Conservation (phyloP, 768 basidiomycete genomes). For the Postia placenta region DNA sequence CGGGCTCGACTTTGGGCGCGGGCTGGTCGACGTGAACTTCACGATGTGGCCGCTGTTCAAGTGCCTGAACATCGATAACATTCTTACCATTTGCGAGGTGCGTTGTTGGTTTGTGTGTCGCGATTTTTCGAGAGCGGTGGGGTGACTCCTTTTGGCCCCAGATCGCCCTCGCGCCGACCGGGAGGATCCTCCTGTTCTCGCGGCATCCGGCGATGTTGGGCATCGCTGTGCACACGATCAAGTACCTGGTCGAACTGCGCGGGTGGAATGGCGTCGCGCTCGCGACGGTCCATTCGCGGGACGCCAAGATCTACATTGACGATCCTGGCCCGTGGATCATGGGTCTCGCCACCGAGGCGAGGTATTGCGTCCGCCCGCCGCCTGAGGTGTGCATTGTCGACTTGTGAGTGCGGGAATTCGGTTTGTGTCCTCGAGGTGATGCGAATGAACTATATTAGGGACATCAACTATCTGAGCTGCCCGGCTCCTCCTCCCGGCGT, state of each 20-base stretch:
- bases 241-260: conserved; percentile 86
- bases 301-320: conserved; percentile 89
- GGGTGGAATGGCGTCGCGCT: conserved; percentile 91
- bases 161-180: conserved; percentile 85
- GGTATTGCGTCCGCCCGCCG: conserved; percentile 67
- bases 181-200: conserved; percentile 82
- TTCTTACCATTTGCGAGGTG: conserved; percentile 89
- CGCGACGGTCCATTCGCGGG: conserved; percentile 78
- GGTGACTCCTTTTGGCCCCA: conserved; percentile 19
- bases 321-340: conserved; percentile 98
- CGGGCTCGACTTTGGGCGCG: conserved; percentile 88
- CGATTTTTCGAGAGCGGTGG: background rate
- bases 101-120: conserved; percentile 4
- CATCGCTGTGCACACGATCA: conserved; percentile 84
- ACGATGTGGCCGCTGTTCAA: conserved; percentile 98
- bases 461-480: conserved; percentile 52
- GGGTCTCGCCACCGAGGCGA: conserved; percentile 79
- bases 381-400: conserved; percentile 75
- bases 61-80: conserved; percentile 87
- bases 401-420: conserved; percentile 49
- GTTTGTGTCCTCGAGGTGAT: too few species aligned
- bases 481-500: conserved; percentile 70
- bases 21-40: conserved; percentile 90
- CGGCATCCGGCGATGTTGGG: conserved; percentile 90
- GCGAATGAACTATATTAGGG: conserved; percentile 16